Base-by-base conservation (phyloP, 1,284 basidiomycete species). In the Mrakiaceae sp. region DNA sequence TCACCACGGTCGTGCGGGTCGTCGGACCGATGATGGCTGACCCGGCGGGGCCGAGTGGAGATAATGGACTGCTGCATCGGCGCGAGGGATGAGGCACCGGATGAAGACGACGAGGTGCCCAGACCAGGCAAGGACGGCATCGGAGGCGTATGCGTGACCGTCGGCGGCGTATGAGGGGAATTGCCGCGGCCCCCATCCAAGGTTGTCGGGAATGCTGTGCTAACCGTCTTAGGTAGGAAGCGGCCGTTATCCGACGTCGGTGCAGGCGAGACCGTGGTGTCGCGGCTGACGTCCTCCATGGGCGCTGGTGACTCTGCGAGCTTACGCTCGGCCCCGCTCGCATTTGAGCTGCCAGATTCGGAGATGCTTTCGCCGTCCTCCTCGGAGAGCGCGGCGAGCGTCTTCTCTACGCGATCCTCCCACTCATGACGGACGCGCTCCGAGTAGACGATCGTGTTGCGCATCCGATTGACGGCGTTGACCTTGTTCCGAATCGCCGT, bases 361-460 rank as follows among this genome's bases (percentile, higher is more conserved):
- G 27, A 27, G 1, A 27, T 2, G 27, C 27, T 27, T 27, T 46
- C n/a, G 57, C 62, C 63, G 16, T 72, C 72, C 6, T 70, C 77
- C 50, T 84, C 84, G 3, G 84, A 82, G 52, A 82, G 78, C 44
- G 81, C 81, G 2, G 81, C 83, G 52, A 97, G 76, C 55, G 82
- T 76, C 60, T 78, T 74, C 62, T 80, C 87, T 43, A 97, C 88
- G 70, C 85, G 86, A 74, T 90, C 88, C 74, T 98, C 89, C 93
- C 95, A 98, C 76, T 98, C 96, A 71, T 88, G 87, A 75, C 96
- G 86, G 42, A 97, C 90, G 78, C 96, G 96, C 78, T 98, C 96
- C 48, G 92, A 87, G 76, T 98, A 98, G 67, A 91, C 82, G 70
- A 99, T 96, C 40, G 93, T 98, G 74, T 97, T 98, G 77, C 96